Base-by-base conservation (phyloP, 768 basidiomycete genomes). In the Mrakia gelida region DNA sequence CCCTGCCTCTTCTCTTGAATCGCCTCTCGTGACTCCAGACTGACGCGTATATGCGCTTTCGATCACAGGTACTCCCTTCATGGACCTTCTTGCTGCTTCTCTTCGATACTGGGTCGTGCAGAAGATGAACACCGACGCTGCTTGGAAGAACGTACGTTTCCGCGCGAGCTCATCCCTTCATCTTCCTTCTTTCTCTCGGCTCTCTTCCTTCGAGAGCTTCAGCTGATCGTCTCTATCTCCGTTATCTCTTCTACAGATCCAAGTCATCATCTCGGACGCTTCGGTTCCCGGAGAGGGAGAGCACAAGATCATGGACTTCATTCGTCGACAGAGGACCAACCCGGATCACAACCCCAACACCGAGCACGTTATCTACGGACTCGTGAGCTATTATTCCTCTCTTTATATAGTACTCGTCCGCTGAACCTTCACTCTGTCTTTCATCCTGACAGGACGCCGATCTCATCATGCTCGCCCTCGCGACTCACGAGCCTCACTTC, bases 251-350 rank as follows among this genome's bases (percentile, higher is more conserved):
- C 34, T 41, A 3, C 81, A 95, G 95, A 88, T 99, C 59, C 90
- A 98, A 88, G 92, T 99, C 73, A 90, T 98, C 80, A 93, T 99
- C 75, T 99, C 97, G 8, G 97, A 99, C 81, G 93, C 97, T 2
- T 90, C 92, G 75, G 97, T 98, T 18, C 96, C 97, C 1, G 97
- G 97, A 81, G 97, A 99, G 85, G 97, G 97, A 83, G 97, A 99
- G 84, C 97, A 99, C 85, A 99, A 99, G 87, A 98, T 99, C 80
- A 98, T 99, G 95, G 97, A 98, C 84, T 98, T 89, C 84, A 96
- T 99, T 80, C 88, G 97, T 75, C 88, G 95, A 49, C 95, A 97
- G 82, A 89, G 97, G 73, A 87, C 88, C 72, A 92, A 95, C 82
- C 88, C 89, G 32, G 92, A 90, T n/a, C 91, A 98, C 85, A 91